A percentile compares a stretch with the other conserved stretches of the same genome.
phyloP scores from a whole-genome alignment of 2,329 filamentous ascomycete species.

The Lasiodiplodia hormozganensis region DNA sequence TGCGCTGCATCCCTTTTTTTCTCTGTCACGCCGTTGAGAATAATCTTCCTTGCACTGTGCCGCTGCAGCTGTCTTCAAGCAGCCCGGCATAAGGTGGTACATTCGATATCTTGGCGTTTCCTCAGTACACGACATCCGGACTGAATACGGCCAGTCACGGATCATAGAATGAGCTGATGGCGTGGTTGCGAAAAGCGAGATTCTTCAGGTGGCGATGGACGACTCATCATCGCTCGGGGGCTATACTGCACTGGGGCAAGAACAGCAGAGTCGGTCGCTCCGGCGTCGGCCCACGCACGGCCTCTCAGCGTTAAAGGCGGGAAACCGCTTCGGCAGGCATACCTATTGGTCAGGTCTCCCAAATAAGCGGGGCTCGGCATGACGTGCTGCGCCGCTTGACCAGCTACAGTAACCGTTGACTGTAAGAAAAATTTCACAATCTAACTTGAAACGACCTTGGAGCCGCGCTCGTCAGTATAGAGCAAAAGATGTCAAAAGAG shows the following conservation, averaged over 20 bases:
- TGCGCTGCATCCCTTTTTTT: no score
- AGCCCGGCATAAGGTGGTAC: no score
- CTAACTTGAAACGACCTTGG: background rate
- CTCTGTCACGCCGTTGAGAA: no score
- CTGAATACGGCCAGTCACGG: no score
- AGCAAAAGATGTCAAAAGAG: background rate
- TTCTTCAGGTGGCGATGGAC: background rate
- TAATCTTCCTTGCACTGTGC: no score
- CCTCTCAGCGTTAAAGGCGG: background rate
- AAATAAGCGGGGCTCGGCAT: background rate
- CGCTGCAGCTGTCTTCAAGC: no score
- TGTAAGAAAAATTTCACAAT: background rate
- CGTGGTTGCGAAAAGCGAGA: background rate
- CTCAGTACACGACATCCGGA: no score
- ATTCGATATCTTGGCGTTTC: no score
- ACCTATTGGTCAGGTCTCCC: background rate
- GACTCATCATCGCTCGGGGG: background rate
- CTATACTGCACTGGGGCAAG: background rate
- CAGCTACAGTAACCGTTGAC: background rate
- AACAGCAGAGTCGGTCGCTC: background rate
- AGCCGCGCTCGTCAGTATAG: constrained; percentile 2
- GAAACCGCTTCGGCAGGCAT: background rate
- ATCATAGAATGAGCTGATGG: no score
- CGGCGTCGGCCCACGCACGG: background rate
- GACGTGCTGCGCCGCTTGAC: constrained; percentile 6